Conservation (phyloP, 1,139 yeast genomes). For the Casaregolazyma lundiana region DNA sequence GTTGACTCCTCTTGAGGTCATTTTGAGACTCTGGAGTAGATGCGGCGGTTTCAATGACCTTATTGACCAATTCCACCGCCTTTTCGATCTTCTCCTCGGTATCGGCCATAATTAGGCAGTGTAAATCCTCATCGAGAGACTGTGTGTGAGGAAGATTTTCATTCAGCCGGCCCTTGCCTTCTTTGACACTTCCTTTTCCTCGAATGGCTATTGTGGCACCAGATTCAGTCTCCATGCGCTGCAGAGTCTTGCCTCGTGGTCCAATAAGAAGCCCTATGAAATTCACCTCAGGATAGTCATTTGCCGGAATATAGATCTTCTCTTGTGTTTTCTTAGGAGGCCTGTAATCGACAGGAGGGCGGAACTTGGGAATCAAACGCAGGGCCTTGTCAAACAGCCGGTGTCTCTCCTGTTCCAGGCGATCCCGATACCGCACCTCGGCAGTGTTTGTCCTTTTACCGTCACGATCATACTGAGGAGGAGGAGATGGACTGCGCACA, state of each 20-base stretch:
- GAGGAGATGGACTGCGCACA: constrained; percentile 73
- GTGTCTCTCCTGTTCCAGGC: constrained; percentile 75
- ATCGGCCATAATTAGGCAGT: constrained; percentile 84
- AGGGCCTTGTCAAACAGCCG: constrained; percentile 69
- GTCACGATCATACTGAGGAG: constrained; percentile 77
- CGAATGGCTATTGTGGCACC: constrained; percentile 85
- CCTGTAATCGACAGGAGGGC: constrained; percentile 74
- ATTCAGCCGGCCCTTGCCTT: constrained; percentile 61
- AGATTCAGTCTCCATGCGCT: constrained; percentile 72
- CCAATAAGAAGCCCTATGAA: constrained; percentile 89
- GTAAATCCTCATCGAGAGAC: constrained; percentile 72
- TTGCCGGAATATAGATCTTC: constrained; percentile 78
- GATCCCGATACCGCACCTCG: constrained; percentile 57
- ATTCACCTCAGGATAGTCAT: constrained; percentile 87
- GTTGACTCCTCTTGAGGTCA: constrained; percentile 83
- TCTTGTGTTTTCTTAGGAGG: constrained; percentile 72
- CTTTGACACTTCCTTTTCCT: constrained; percentile 94
- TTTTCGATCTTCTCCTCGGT: constrained; percentile 68
- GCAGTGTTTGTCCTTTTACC: constrained; percentile 87
- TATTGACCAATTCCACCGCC: constrained; percentile 72
- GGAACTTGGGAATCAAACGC: constrained; percentile 67
- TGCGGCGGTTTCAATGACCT: constrained; percentile 73
- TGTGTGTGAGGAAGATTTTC: constrained; percentile 38
- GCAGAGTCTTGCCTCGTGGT: constrained; percentile 89
- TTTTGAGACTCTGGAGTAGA: constrained; percentile 91